phyloP scores from a whole-genome alignment of 257 asterid species.

The Catharanthus roseus region DNA sequence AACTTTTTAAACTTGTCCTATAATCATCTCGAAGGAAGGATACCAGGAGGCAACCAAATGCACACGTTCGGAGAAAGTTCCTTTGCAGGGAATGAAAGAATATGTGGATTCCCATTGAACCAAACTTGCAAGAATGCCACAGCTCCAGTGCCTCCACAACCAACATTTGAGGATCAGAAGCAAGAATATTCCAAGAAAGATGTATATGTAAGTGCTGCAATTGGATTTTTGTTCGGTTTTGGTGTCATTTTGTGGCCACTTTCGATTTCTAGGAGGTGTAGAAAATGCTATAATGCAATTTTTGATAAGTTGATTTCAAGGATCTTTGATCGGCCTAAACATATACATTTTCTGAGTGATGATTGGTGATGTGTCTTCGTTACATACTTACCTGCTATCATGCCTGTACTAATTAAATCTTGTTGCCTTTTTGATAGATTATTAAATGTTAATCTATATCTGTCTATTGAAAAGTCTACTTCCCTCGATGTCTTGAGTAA shows the following conservation, averaged over 20 bases:
- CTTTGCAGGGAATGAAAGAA: conserved; percentile 29
- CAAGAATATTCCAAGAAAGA: background rate
- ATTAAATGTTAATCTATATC: too few species aligned
- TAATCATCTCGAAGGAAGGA: conserved; percentile 36
- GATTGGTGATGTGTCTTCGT: background rate
- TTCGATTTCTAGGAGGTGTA: background rate
- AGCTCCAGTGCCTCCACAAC: background rate
- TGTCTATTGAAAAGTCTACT: too few species aligned
- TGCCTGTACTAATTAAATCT: too few species aligned
- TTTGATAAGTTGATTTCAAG: background rate
- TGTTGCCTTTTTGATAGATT: too few species aligned
- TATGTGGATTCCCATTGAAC: conserved; percentile 22
- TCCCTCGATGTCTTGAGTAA: too few species aligned
- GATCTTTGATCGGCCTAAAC: background rate
- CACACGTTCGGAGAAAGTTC: conserved; percentile 37
- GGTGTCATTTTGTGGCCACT: background rate
- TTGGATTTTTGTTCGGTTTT: background rate
- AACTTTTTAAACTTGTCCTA: conserved; percentile 39
- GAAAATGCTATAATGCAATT: background rate
- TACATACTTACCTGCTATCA: too few species aligned
- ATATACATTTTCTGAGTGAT: background rate
- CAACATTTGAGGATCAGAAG: background rate
- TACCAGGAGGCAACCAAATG: conserved; percentile 42
- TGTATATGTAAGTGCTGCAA: background rate
- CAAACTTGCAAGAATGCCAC: background rate